Evolutionary conservation across 306 rosid species (phyloP).

Genomic region (Gleditsia sinensis): DNA sequence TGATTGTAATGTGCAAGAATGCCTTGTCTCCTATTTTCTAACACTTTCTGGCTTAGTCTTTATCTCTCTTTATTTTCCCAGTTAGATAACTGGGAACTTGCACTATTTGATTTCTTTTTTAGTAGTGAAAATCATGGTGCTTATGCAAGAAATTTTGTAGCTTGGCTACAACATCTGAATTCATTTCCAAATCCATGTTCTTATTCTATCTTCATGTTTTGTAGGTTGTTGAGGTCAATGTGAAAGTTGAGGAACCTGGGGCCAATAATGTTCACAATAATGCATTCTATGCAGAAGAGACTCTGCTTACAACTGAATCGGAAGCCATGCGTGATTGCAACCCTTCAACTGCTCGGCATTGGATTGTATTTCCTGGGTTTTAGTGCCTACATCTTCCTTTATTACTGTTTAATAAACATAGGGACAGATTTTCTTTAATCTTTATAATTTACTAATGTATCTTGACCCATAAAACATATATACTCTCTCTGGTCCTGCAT

Average conservation of each 20-base stretch:
- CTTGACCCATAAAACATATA: no score
- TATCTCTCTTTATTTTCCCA: no score
- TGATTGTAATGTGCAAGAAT: neutral
- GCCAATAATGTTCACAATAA: slow-evolving; percentile 72
- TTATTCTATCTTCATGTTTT: slow-evolving; percentile 8
- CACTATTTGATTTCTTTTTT: neutral
- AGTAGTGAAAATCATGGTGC: neutral
- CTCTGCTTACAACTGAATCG: slow-evolving; percentile 63
- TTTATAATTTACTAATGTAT: no score
- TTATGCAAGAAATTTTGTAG: no score
- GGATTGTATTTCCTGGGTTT: slow-evolving; percentile 60
- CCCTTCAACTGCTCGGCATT: slow-evolving; percentile 78
- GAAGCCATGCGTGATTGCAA: slow-evolving; percentile 86
- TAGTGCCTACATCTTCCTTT: no score
- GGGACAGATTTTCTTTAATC: no score
- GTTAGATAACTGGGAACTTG: neutral
- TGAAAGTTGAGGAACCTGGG: slow-evolving; percentile 80
- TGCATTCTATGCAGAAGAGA: slow-evolving; percentile 84
- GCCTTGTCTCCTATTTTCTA: neutral
- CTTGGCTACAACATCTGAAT: neutral
- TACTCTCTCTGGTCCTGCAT: no score
- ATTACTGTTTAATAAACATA: no score
- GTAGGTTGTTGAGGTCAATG: slow-evolving; percentile 82
- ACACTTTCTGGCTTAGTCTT: neutral
- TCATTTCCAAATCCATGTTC: slow-evolving; percentile 3